phyloP scores from a whole-genome alignment of 2,329 filamentous ascomycete species.

The Calonectria hongkongensis region DNA sequence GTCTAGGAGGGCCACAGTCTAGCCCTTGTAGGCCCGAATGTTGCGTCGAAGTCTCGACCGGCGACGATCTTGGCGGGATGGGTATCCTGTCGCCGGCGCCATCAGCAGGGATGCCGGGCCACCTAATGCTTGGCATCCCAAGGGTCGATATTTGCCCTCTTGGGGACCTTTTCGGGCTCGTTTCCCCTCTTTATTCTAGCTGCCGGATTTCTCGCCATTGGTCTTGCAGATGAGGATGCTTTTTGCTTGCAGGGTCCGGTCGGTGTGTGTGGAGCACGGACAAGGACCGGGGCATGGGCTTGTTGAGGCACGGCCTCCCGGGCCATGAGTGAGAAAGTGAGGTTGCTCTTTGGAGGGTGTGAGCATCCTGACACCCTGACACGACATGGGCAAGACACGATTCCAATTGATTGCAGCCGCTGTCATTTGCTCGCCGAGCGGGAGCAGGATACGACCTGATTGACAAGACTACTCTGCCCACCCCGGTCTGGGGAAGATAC shows the following conservation, averaged over 20 bases:
- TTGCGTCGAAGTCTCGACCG: constrained; percentile 41
- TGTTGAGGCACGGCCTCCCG: constrained; percentile 18
- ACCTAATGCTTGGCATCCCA: constrained; percentile 32
- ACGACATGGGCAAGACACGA: constrained; percentile 34
- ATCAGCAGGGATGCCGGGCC: constrained; percentile 29
- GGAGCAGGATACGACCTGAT: constrained; percentile 24
- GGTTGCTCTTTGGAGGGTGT: constrained; percentile 29
- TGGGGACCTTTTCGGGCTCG: constrained; percentile 31
- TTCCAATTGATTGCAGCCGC: constrained; percentile 33
- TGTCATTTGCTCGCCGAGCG: constrained; percentile 31
- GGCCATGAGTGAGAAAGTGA: constrained; percentile 27
- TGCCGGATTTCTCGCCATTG: constrained; percentile 44
- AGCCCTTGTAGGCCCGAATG: constrained; percentile 43
- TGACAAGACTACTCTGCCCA: constrained; percentile 27
- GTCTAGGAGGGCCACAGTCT: constrained; percentile 18
- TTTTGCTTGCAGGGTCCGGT: constrained; percentile 20
- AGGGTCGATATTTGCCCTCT: constrained; percentile 32
- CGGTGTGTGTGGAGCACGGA: constrained; percentile 31
- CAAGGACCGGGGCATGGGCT: constrained; percentile 17
- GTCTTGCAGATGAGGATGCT: constrained; percentile 37
- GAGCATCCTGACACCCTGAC: constrained; percentile 31
- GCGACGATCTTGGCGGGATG: constrained; percentile 39
- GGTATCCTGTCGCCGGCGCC: constrained; percentile 36
- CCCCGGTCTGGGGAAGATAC: constrained; percentile 34
- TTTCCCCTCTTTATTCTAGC: constrained; percentile 39